Evolutionary conservation across 2,329 filamentous ascomycete species (phyloP), one percentile per base, ranked within the genome.

Genomic region (Ceratocystis variospora): DNA sequence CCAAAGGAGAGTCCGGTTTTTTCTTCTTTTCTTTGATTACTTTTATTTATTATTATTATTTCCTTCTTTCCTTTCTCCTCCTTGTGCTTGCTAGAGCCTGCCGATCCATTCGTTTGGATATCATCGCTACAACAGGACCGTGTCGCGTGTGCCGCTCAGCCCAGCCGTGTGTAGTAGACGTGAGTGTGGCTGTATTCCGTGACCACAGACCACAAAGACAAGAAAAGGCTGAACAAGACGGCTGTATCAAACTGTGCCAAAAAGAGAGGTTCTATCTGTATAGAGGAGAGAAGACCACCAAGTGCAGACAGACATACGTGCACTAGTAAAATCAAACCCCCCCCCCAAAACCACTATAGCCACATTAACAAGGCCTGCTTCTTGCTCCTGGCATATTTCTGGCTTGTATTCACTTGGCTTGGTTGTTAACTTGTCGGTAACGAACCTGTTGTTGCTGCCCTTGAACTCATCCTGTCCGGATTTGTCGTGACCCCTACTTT

Each of bases 1-100:
- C 15, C 48, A 48, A 53, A 53, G 48, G 48, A 53, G 48, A 53
- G 19, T 53, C 2, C 25, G 22, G 28, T 53, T 53, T 28, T 53
- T 28, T 53, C 8, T 45, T 22, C 4, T 19, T 45, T 62, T 62
- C 37, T 17, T 6, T 19, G 15, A 22, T 17, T 10, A 6, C 17
- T 61, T 61, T 44, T 31, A 12, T 66, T 66, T 62, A 50, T 66
- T 65, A 53, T 67, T 55, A 45, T 67, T 61, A 46, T 61, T 45
- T 67, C 50, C 65, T 59, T 59, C 37, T 65, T 62, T 62, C 45
- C 33, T 19, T 46, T 55, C 41, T 69, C 70, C 70, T 70, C 70
- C 66, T 65, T 66, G 68, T 67, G 67, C 66, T 65, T 45, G 25
- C 15, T 62, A 22, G 48, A 53, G 37, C 48, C 22, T 53, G 48